These are phyloP conservation scores for Kappamyces sp. DNA, from an alignment of 192 early-diverging fungal species.

Conservation along the genomic window DNA sequence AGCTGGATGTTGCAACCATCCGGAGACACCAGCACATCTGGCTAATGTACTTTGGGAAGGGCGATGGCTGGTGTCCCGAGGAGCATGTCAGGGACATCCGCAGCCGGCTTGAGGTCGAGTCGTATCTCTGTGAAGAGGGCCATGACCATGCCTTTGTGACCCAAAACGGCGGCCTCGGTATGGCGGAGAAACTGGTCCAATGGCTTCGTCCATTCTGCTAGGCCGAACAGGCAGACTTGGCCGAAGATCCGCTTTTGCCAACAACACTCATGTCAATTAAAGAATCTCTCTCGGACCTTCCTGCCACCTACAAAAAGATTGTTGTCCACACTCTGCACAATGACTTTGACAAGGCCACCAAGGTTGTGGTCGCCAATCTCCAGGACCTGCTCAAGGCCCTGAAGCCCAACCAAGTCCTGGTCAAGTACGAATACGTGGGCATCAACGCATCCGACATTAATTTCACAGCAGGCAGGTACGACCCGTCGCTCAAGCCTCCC, in stretches of 20 bases:
- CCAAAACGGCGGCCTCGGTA: neutral
- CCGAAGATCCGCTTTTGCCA: neutral
- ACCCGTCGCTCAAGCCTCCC: constrained; percentile 44
- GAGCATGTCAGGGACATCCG: constrained; percentile 63
- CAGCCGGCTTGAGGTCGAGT: constrained; percentile 36
- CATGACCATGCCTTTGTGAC: constrained; percentile 9
- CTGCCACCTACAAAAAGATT: constrained; percentile 26
- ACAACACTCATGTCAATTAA: neutral
- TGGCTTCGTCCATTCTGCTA: constrained; percentile 1
- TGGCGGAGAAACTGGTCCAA: neutral
- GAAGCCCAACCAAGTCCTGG: constrained; percentile 29
- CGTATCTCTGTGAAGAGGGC: constrained; percentile 3
- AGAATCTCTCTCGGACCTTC: constrained; percentile 6
- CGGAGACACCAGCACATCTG: constrained; percentile 50
- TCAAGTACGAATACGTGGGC: constrained; percentile 39
- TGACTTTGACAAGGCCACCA: constrained; percentile 34
- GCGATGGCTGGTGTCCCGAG: constrained; percentile 74
- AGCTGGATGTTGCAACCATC: constrained; percentile 63
- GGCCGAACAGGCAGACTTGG: neutral
- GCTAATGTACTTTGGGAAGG: constrained; percentile 69
- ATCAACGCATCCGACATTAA: constrained; percentile 57
- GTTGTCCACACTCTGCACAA: constrained; percentile 31
- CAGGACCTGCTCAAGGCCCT: constrained; percentile 9
- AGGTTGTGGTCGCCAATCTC: constrained; percentile 20
- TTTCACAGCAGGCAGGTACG: constrained; percentile 49